Percentiles rank a stretch among this genome's conserved stretches.
These are phyloP conservation scores for Phytophthora agathidicida DNA, from an alignment of 352 stramenopile genomes.

Conservation along the genomic window DNA sequence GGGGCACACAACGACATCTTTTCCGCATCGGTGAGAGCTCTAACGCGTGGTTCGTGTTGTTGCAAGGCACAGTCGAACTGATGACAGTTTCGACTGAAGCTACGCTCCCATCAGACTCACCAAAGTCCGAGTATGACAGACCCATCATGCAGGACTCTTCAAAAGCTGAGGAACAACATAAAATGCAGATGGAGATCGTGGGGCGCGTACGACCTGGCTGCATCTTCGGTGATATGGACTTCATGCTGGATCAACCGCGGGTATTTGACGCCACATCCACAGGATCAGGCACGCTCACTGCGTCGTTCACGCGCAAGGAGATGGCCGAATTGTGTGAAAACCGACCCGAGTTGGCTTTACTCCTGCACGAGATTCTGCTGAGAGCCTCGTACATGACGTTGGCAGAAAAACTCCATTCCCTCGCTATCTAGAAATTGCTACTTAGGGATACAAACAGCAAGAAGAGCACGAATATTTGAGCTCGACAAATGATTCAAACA, in stretches of 20 bases:
- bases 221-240: conserved; percentile 77
- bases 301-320: conserved; percentile 39
- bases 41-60: conserved; percentile 55
- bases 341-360: conserved; percentile 46
- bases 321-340: conserved; percentile 33
- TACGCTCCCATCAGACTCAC: conserved; percentile 21
- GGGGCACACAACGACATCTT: conserved; percentile 33
- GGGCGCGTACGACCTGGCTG: conserved; percentile 57
- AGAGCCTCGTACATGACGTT: conserved; percentile 66
- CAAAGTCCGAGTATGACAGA: conserved; percentile 18
- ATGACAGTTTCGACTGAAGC: conserved; percentile 29
- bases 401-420: conserved; percentile 38
- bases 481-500: too few species aligned
- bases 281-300: conserved; percentile 43
- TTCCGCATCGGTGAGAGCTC: conserved; percentile 50
- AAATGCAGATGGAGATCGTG: conserved; percentile 43
- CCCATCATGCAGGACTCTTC: conserved; percentile 2
- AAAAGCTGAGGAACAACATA: not conserved
- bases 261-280: conserved; percentile 55
- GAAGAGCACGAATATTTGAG: too few species aligned
- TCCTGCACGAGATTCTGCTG: conserved; percentile 63
- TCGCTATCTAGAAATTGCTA: conserved; percentile 24
- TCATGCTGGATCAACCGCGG: conserved; percentile 53
- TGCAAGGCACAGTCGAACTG: conserved; percentile 57
- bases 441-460: too few species aligned